A percentile compares a stretch with the other conserved stretches of the same genome.
Conservation (phyloP, 2,329 filamentous ascomycete species). For the Leptographium procerum region DNA sequence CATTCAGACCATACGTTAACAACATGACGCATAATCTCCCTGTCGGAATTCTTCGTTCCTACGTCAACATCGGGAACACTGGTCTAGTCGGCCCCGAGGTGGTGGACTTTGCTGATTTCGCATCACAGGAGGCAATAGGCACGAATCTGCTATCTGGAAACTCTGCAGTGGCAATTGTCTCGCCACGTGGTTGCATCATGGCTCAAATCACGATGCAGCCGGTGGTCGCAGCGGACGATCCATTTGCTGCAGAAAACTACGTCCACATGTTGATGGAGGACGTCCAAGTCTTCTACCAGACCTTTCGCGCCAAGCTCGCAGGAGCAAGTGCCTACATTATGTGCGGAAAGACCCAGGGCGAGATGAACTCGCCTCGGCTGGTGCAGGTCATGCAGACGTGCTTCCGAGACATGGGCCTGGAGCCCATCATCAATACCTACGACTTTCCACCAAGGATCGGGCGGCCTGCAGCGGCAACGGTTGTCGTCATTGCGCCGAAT, state of each 20-base stretch:
- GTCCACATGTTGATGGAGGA: neutral
- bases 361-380: neutral
- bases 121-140: neutral
- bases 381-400: neutral
- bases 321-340: neutral
- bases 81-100: neutral
- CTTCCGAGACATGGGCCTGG: neutral
- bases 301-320: neutral
- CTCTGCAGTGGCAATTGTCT: neutral
- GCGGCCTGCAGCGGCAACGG: neutral
- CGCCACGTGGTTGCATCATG: neutral
- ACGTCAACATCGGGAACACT: neutral
- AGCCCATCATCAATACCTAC: no score
- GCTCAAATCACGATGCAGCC: neutral
- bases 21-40: neutral
- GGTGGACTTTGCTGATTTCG: neutral
- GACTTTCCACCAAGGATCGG: neutral
- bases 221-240: neutral
- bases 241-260: neutral
- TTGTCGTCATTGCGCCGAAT: neutral
- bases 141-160: neutral
- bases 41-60: neutral
- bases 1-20: neutral
- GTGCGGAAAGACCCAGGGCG: neutral
- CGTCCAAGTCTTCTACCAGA: neutral